Conservation (phyloP, 2,329 filamentous ascomycete species). For the Penicillium sp. region DNA sequence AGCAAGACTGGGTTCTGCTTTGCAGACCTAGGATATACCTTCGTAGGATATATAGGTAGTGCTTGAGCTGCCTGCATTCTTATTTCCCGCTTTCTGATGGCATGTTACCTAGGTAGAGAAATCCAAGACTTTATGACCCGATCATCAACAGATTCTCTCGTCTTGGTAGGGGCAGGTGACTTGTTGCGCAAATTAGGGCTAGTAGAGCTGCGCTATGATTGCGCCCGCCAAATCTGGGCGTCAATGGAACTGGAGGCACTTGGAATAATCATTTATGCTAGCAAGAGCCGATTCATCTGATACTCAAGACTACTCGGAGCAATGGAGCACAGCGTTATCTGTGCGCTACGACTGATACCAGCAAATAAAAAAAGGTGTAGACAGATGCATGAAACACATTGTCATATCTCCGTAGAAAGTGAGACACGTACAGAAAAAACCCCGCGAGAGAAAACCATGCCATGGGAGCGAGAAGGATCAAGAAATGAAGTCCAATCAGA, state of each 20-base stretch:
- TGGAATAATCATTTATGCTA: constrained; percentile 10
- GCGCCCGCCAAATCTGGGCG: too few species aligned
- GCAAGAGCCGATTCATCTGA: neutral
- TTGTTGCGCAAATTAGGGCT: too few species aligned
- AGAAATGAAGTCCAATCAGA: neutral
- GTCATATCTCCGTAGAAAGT: constrained; percentile 20
- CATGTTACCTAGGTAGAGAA: too few species aligned
- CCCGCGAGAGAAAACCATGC: constrained; percentile 10
- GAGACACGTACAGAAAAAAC: constrained; percentile 10
- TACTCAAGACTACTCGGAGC: neutral
- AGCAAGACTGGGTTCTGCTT: too few species aligned
- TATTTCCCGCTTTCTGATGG: neutral
- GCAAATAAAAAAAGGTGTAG: neutral
- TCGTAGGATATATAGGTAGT: neutral
- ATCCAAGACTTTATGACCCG: too few species aligned
- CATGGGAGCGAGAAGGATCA: constrained; percentile 3
- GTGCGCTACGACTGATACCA: neutral
- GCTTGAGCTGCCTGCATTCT: neutral
- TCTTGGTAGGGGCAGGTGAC: too few species aligned
- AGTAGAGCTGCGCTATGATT: too few species aligned
- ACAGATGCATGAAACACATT: constrained; percentile 15
- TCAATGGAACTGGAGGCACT: constrained; percentile 23
- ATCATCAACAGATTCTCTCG: too few species aligned
- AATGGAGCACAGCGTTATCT: neutral
- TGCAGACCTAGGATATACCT: neutral